Conservation (phyloP, 23 red algal genomes). For the Gracilaria caudata region DNA sequence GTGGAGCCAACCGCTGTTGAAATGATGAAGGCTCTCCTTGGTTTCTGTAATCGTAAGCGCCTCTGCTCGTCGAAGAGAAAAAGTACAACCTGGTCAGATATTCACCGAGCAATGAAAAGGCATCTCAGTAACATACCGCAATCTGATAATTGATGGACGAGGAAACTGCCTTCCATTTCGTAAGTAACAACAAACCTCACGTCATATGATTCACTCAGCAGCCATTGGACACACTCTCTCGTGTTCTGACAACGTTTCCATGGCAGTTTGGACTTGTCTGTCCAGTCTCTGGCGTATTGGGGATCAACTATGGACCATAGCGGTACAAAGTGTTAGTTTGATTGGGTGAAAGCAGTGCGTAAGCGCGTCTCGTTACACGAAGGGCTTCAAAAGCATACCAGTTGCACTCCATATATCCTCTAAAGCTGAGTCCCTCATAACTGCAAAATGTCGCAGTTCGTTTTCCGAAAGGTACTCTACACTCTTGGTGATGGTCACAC, state of each 20-base stretch:
- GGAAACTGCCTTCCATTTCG: constrained; percentile 24
- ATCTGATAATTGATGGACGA: constrained; percentile 9
- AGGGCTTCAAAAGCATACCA: background rate
- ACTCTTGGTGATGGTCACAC: constrained; percentile 1
- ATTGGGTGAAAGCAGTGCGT: background rate
- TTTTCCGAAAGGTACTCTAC: constrained; percentile 9
- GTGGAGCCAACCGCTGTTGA: constrained; percentile 35
- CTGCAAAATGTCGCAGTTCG: constrained; percentile 37
- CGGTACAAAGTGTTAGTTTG: background rate
- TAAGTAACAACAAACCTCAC: constrained; percentile 38
- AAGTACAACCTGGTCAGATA: background rate
- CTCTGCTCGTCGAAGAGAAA: background rate
- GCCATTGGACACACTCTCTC: constrained; percentile 21
- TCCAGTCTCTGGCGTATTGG: background rate
- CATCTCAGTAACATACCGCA: constrained; percentile 22
- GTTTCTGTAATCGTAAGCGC: constrained; percentile 26
- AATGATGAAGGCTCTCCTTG: constrained; percentile 31
- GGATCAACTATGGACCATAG: background rate
- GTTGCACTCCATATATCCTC: constrained; percentile 40
- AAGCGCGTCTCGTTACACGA: background rate
- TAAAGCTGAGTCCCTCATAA: constrained; percentile 39
- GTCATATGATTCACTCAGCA: background rate
- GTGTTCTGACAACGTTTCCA: constrained; percentile 37
- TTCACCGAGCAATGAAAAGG: background rate
- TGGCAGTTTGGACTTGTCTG: constrained; percentile 11